Conservation (phyloP, 768 basidiomycete species). For the Lactifluus subvellereus region DNA sequence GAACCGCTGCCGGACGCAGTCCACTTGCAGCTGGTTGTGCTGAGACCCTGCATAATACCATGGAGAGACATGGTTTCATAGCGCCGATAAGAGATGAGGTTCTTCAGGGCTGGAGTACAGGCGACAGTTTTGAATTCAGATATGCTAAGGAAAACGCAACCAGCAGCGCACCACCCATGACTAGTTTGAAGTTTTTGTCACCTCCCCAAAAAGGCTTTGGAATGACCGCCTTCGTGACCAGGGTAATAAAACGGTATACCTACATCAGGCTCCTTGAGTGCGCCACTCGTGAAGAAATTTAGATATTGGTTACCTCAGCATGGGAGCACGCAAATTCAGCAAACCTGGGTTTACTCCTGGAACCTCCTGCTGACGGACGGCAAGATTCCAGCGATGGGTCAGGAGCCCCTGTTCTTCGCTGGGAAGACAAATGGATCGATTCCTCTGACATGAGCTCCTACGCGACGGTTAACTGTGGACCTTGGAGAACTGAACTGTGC, state of each 20-base stretch:
- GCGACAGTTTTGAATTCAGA: not conserved
- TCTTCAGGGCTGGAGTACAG: slow-evolving; percentile 51
- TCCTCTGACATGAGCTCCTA: slow-evolving; percentile 77
- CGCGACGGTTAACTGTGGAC: not conserved
- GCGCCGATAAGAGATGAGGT: slow-evolving; percentile 70
- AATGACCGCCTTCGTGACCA: slow-evolving; percentile 63
- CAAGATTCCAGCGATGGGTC: slow-evolving; percentile 51
- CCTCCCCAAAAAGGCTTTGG: slow-evolving; percentile 79
- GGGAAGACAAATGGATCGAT: slow-evolving; percentile 50
- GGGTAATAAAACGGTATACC: slow-evolving; percentile 64
- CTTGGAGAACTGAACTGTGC: slow-evolving; percentile 1
- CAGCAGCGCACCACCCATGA: slow-evolving; percentile 44
- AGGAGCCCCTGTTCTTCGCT: slow-evolving; percentile 35
- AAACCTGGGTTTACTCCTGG: slow-evolving; percentile 63
- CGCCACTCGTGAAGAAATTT: not conserved
- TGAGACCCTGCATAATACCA: slow-evolving; percentile 67
- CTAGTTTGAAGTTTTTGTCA: slow-evolving; percentile 50
- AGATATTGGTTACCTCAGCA: slow-evolving; percentile 45
- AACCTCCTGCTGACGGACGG: slow-evolving; percentile 38
- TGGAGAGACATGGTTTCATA: slow-evolving; percentile 80
- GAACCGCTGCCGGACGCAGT: slow-evolving; percentile 43
- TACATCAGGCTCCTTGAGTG: slow-evolving; percentile 27
- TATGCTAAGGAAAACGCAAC: not conserved
- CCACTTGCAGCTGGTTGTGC: slow-evolving; percentile 76
- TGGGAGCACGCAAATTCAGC: slow-evolving; percentile 66